These are phyloP conservation scores for Penicillium sp. DNA, from an alignment of 2,329 filamentous ascomycete species.

Conservation along the genomic window DNA sequence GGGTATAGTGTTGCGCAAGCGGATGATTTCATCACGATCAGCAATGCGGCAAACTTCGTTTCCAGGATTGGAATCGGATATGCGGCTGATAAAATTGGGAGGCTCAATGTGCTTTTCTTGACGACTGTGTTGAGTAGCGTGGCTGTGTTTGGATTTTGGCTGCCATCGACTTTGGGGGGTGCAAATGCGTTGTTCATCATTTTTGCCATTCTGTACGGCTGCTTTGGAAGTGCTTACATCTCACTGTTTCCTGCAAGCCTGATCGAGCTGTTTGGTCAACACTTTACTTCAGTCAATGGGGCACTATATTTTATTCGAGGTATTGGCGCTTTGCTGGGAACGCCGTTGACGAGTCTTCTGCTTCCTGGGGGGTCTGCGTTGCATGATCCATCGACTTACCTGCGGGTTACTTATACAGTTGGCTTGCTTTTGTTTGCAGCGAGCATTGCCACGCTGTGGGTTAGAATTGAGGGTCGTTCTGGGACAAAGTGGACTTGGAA, in stretches of 20 bases:
- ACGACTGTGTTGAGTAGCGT: conserved; percentile 34
- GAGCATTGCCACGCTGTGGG: no score
- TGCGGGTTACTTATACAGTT: no score
- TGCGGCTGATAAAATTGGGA: conserved; percentile 41
- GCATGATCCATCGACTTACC: no score
- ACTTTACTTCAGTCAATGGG: conserved; percentile 5
- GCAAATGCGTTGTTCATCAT: conserved; percentile 33
- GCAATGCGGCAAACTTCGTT: conserved; percentile 44
- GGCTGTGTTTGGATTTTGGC: conserved; percentile 29
- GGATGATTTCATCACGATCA: conserved; percentile 44
- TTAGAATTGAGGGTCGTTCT: no score
- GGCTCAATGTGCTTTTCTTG: conserved; percentile 43
- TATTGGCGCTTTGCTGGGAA: no score
- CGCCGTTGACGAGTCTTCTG: no score
- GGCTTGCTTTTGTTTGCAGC: no score
- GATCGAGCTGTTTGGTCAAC: conserved; percentile 41
- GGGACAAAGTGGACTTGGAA: no score
- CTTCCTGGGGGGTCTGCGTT: no score
- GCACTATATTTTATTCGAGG: not conserved
- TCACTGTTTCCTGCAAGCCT: conserved; percentile 41
- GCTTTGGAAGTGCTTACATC: conserved; percentile 43
- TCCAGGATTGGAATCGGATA: conserved; percentile 44
- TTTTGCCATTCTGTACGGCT: conserved; percentile 38
- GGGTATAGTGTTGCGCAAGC: conserved; percentile 39
- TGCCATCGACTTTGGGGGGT: conserved; percentile 24